phyloP scores from a whole-genome alignment of 2,329 filamentous ascomycete species.

The Onygenales sp. region DNA sequence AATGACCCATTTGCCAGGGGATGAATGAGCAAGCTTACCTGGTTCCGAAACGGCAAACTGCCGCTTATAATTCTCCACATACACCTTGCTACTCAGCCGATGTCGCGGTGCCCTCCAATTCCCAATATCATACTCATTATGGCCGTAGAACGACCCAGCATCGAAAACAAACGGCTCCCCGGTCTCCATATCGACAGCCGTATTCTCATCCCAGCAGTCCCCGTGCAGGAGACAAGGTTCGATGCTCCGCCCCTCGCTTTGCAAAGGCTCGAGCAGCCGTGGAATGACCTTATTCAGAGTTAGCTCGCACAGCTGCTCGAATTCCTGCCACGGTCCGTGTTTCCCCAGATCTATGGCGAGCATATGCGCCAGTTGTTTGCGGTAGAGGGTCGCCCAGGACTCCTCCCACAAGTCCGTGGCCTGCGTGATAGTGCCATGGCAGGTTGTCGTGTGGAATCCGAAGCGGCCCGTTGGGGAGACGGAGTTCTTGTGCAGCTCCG shows the following conservation, averaged over 20 bases:
- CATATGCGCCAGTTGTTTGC: conserved; percentile 11
- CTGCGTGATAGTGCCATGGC: conserved; percentile 10
- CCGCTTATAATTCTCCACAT: conserved; percentile 3
- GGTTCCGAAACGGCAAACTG: conserved; percentile 5
- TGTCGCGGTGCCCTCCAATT: conserved; percentile 13
- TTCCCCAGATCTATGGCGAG: conserved; percentile 6
- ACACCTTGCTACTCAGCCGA: conserved; percentile 1
- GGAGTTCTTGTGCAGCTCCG: conserved; percentile 14
- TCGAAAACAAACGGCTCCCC: conserved; percentile 24
- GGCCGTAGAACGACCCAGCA: conserved; percentile 22
- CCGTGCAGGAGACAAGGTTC: conserved; percentile 25
- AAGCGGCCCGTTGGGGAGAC: conserved; percentile 20
- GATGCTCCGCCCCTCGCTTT: conserved; percentile 21
- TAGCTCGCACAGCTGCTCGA: conserved; percentile 11
- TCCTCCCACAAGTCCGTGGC: conserved; percentile 10
- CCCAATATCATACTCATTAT: conserved; percentile 20
- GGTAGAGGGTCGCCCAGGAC: conserved; percentile 15
- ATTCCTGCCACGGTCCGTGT: conserved; percentile 13
- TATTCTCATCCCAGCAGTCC: conserved; percentile 27
- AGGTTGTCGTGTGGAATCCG: conserved; percentile 19
- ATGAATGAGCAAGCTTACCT: conserved; percentile 3
- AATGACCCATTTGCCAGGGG: background rate
- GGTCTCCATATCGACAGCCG: conserved; percentile 18
- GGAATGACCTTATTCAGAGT: conserved; percentile 20
- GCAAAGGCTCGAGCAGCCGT: conserved; percentile 20